Conservation (phyloP, 495 filamentous ascomycete genomes). For the Cercophora samala region DNA sequence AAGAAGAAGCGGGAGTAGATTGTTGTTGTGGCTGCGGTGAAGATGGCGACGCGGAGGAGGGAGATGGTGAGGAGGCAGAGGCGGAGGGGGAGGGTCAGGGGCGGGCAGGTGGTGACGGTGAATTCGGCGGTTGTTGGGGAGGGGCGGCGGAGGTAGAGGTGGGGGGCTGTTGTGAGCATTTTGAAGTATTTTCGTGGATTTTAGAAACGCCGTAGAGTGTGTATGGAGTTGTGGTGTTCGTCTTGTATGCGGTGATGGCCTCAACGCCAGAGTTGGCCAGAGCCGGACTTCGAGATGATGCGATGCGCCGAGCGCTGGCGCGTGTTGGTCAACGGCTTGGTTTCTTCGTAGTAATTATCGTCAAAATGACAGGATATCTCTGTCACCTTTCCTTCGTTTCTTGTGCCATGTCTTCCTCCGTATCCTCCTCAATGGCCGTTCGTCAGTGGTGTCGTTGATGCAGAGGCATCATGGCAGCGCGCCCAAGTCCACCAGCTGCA, state of each 20-base stretch:
- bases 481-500: constrained; percentile 1
- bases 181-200: constrained; percentile 17
- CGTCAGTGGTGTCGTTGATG: background rate
- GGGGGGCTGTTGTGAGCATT: constrained; percentile 52
- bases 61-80: constrained; percentile 50
- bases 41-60: constrained; percentile 43
- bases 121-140: constrained; percentile 85
- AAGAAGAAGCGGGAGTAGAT: constrained; percentile 32
- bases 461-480: too few relatives aligned
- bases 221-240: background rate
- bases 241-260: background rate
- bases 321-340: background rate
- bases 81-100: constrained; percentile 55
- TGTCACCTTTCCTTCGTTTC: background rate
- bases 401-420: background rate
- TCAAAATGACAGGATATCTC: background rate
- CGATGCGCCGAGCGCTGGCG: background rate
- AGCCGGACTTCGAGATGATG: background rate
- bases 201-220: background rate
- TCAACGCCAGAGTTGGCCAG: background rate
- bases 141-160: constrained; percentile 66
- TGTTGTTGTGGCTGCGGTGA: constrained; percentile 34
- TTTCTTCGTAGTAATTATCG: background rate
- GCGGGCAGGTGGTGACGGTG: constrained; percentile 72
- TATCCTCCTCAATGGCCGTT: background rate